Percentiles rank a stretch among this genome's conserved stretches.
phyloP scores from a whole-genome alignment of 73 alveolate species.

The Stentor roeselii region DNA sequence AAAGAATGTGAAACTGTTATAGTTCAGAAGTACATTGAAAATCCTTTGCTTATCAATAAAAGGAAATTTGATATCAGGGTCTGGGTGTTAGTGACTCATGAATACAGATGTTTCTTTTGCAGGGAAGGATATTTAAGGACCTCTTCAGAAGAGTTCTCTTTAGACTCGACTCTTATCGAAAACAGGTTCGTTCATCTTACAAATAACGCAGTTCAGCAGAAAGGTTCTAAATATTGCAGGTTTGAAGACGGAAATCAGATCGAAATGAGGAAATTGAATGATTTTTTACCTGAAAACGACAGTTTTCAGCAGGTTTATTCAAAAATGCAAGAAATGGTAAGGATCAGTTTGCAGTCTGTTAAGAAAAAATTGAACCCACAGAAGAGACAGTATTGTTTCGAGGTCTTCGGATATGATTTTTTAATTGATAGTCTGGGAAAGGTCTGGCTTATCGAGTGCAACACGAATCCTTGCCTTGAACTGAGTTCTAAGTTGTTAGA shows the following conservation, averaged over 20 bases:
- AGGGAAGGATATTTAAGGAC: constrained; percentile 90
- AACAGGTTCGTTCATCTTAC: constrained; percentile 90
- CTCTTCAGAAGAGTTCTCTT: constrained; percentile 70
- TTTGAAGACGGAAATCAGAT: constrained; percentile 91
- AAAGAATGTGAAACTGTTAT: constrained; percentile 42
- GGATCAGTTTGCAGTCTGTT: constrained; percentile 41
- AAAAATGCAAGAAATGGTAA: constrained; percentile 57
- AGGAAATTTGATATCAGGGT: constrained; percentile 95
- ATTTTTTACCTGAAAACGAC: constrained; percentile 32
- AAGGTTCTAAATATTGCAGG: constrained; percentile 78
- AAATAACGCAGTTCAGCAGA: constrained; percentile 88
- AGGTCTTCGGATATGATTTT: constrained; percentile 84
- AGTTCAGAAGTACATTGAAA: constrained; percentile 90
- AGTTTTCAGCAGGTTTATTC: constrained; percentile 43
- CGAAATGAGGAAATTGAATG: constrained; percentile 40
- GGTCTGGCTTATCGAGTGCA: constrained; percentile 79
- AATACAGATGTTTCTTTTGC: constrained; percentile 69
- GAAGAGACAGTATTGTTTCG: constrained; percentile 76
- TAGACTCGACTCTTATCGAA: constrained; percentile 49
- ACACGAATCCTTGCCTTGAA: constrained; percentile 85
- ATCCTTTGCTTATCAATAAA: constrained; percentile 81
- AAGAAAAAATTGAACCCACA: constrained; percentile 44
- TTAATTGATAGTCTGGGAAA: constrained; percentile 67
- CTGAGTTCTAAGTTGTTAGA: constrained; percentile 41
- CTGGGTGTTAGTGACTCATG: constrained; percentile 90